Conservation (phyloP, 2,329 filamentous ascomycete species). For the Sphaerulina vaccinii region DNA sequence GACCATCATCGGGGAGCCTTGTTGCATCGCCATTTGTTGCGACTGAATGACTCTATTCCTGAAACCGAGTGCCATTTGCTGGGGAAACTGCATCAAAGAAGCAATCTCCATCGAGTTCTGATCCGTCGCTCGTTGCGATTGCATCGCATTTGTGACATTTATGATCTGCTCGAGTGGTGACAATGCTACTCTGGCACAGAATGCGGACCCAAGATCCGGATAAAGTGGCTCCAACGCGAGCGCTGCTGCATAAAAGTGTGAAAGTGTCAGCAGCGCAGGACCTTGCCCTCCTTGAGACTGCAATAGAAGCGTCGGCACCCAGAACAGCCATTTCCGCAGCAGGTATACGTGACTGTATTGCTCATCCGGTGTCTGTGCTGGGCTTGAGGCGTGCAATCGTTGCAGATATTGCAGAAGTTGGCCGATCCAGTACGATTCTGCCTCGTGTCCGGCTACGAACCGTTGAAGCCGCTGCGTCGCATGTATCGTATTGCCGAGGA, state of each 20-base stretch:
- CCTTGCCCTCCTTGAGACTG: slow-evolving; percentile 74
- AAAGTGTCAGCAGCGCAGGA: slow-evolving; percentile 76
- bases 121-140: slow-evolving; percentile 42
- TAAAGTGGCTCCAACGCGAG: slow-evolving; percentile 87
- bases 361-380: slow-evolving; percentile 62
- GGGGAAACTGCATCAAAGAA: slow-evolving; percentile 48
- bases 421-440: slow-evolving; percentile 50
- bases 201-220: slow-evolving; percentile 84
- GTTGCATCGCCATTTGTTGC: slow-evolving; percentile 20
- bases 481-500: slow-evolving; percentile 43
- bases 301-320: slow-evolving; percentile 83
- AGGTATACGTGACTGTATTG: slow-evolving; percentile 89
- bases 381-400: slow-evolving; percentile 42
- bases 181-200: slow-evolving; percentile 68
- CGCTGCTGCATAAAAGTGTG: slow-evolving; percentile 87
- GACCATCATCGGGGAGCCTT: slow-evolving; percentile 21
- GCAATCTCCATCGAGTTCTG: slow-evolving; percentile 45
- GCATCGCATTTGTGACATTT: slow-evolving; percentile 69
- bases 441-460: slow-evolving; percentile 45
- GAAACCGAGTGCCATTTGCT: slow-evolving; percentile 45
- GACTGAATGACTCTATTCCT: slow-evolving; percentile 34
- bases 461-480: slow-evolving; percentile 46
- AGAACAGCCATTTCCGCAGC: slow-evolving; percentile 90
- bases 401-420: slow-evolving; percentile 50
- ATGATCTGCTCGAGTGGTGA: slow-evolving; percentile 84